Evolutionary conservation across 2,329 filamentous ascomycete species (phyloP).

Genomic region (Aspergillus transmontanensis): DNA sequence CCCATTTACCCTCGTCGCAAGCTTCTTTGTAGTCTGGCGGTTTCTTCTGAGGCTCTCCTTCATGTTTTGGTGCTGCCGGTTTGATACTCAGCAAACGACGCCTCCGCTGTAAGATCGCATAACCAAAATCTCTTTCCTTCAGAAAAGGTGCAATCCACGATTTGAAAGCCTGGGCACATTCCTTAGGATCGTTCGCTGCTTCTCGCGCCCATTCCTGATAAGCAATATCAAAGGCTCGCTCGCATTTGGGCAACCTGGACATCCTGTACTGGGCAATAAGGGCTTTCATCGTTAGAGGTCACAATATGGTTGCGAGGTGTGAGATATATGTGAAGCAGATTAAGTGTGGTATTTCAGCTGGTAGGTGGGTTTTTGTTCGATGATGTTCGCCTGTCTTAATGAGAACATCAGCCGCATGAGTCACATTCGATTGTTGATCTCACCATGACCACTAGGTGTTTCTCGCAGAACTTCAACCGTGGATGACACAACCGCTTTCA

Average conservation of each 20-base stretch:
- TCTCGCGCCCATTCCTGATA: neutral
- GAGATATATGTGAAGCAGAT: no score
- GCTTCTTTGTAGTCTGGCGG: neutral
- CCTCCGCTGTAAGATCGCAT: neutral
- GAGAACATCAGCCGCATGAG: neutral
- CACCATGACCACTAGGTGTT: neutral
- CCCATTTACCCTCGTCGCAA: neutral
- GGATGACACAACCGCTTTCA: neutral
- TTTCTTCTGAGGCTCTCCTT: neutral
- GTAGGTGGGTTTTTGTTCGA: neutral
- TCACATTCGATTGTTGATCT: neutral
- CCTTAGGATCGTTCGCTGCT: no score
- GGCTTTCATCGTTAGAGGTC: accelerated
- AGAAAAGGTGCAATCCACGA: neutral
- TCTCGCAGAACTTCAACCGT: neutral
- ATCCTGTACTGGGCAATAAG: neutral
- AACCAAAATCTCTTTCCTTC: neutral
- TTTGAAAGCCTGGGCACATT: neutral
- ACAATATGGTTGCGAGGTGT: neutral
- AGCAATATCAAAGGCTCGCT: neutral
- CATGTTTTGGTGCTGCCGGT: neutral
- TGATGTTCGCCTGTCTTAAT: neutral
- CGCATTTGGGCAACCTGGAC: neutral
- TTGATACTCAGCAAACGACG: neutral
- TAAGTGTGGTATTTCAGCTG: neutral